These are phyloP conservation scores for Boletus holoroseus DNA, from an alignment of 1,284 basidiomycete species.

Conservation along the genomic window DNA sequence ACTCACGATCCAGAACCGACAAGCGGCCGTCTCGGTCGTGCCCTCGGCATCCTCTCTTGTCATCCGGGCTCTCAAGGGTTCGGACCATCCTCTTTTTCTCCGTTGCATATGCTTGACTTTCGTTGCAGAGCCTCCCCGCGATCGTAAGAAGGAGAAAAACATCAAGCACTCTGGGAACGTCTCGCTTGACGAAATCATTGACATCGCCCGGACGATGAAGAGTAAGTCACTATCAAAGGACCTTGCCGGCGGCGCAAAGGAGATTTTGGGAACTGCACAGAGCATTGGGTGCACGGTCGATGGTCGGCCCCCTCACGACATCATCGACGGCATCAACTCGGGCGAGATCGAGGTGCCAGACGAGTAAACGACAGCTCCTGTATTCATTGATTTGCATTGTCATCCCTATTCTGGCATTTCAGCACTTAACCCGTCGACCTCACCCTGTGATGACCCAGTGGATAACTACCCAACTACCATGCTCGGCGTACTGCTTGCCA, in stretches of 20 bases:
- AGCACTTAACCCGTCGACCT: neutral
- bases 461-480: neutral
- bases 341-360: conserved; percentile 94
- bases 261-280: conserved; percentile 93
- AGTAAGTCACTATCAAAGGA: conserved; percentile 93
- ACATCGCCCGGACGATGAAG: conserved; percentile 96
- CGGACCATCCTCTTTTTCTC: conserved; percentile 17
- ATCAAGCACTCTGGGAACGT: conserved; percentile 98
- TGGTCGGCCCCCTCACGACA: conserved; percentile 88
- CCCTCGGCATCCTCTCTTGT: conserved; percentile 97
- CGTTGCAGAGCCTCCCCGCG: conserved; percentile 86
- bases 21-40: conserved; percentile 95
- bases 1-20: conserved; percentile 99
- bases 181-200: conserved; percentile 89
- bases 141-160: conserved; percentile 99
- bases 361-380: conserved; percentile 57
- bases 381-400: conserved; percentile 22
- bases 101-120: neutral
- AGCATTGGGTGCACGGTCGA: conserved; percentile 95
- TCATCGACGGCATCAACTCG: conserved; percentile 94
- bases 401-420: conserved; percentile 10
- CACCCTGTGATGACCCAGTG: neutral
- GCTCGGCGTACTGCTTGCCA: neutral
- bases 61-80: conserved; percentile 97
- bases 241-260: conserved; percentile 87